These are phyloP conservation scores for Pholiota adiposa DNA, from an alignment of 1,284 basidiomycete species.

Conservation along the genomic window DNA sequence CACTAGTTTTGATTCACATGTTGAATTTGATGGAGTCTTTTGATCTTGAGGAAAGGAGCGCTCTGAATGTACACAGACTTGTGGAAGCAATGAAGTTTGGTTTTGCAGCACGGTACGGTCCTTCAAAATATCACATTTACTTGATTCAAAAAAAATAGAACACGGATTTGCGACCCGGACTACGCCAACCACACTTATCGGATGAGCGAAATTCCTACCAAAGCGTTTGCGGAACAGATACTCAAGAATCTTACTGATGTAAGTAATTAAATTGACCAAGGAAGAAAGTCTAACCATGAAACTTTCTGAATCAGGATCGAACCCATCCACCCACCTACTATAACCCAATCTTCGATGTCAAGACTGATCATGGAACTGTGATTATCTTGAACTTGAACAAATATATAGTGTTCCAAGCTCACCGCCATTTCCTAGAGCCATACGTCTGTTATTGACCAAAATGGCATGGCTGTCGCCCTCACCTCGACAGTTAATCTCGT, in stretches of 20 bases:
- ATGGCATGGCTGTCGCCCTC: slow-evolving; percentile 85
- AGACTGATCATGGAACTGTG: slow-evolving; percentile 86
- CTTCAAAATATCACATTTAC: background rate
- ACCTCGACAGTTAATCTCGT: slow-evolving; percentile 89
- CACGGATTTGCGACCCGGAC: slow-evolving; percentile 79
- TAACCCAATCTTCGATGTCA: slow-evolving; percentile 79
- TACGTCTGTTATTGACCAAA: slow-evolving; percentile 77
- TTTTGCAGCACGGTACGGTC: slow-evolving; percentile 69
- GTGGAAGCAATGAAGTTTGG: slow-evolving; percentile 84
- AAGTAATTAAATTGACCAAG: slow-evolving; percentile 29
- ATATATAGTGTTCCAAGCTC: background rate
- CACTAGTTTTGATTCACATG: slow-evolving; percentile 71
- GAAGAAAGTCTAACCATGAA: background rate
- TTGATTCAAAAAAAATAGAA: slow-evolving; percentile 46
- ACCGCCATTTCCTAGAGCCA: slow-evolving; percentile 62
- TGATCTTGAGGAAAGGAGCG: slow-evolving; percentile 53
- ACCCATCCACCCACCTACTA: slow-evolving; percentile 88
- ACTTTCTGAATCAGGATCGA: slow-evolving; percentile 52
- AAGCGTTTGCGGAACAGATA: slow-evolving; percentile 67
- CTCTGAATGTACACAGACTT: slow-evolving; percentile 69
- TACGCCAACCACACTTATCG: slow-evolving; percentile 60
- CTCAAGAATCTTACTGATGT: slow-evolving; percentile 81
- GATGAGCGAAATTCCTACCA: slow-evolving; percentile 73
- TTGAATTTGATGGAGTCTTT: slow-evolving; percentile 79
- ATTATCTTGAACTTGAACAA: slow-evolving; percentile 22